A percentile compares a stretch with the other conserved stretches of the same genome.
phyloP scores from a whole-genome alignment of 768 basidiomycete genomes.

The Suillus spraguei region DNA sequence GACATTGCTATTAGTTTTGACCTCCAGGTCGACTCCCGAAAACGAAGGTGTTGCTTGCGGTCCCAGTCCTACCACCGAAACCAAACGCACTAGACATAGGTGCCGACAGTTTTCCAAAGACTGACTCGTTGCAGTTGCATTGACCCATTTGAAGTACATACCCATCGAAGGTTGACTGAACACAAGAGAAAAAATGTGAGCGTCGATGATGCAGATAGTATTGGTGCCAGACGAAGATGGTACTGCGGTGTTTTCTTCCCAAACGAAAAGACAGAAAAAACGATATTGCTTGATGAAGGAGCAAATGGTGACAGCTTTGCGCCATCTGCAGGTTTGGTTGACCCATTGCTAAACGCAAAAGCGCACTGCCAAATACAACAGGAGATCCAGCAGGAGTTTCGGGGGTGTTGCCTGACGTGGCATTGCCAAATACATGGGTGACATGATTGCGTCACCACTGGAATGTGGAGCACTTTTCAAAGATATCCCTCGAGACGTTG shows the following conservation, averaged over 20 bases:
- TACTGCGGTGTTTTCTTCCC: not conserved
- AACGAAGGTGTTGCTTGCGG: conserved; percentile 15
- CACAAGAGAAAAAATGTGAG: not conserved
- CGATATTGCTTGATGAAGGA: conserved; percentile 13
- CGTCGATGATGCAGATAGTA: conserved; percentile 11
- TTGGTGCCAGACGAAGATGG: conserved; percentile 6
- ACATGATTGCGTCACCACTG: conserved; percentile 19
- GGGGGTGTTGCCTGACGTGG: conserved; percentile 20
- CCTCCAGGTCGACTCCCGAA: conserved; percentile 20
- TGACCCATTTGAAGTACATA: too few species aligned
- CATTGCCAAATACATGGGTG: conserved; percentile 18
- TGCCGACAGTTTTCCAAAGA: conserved; percentile 29
- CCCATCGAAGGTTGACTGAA: not conserved
- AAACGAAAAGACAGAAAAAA: conserved; percentile 13
- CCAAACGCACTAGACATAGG: conserved; percentile 33
- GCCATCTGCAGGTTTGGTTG: conserved; percentile 18
- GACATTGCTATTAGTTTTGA: conserved; percentile 35
- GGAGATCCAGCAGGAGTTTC: conserved; percentile 19
- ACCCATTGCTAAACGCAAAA: conserved; percentile 25
- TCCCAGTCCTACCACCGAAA: conserved; percentile 27
- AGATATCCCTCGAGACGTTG: conserved; percentile 17
- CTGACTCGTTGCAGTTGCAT: too few species aligned
- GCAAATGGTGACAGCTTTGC: conserved; percentile 19
- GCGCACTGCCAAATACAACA: conserved; percentile 16
- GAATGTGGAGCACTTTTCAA: conserved; percentile 22